phyloP scores from a whole-genome alignment of 1,284 basidiomycete genomes.

The Cryptococcus floricola region DNA sequence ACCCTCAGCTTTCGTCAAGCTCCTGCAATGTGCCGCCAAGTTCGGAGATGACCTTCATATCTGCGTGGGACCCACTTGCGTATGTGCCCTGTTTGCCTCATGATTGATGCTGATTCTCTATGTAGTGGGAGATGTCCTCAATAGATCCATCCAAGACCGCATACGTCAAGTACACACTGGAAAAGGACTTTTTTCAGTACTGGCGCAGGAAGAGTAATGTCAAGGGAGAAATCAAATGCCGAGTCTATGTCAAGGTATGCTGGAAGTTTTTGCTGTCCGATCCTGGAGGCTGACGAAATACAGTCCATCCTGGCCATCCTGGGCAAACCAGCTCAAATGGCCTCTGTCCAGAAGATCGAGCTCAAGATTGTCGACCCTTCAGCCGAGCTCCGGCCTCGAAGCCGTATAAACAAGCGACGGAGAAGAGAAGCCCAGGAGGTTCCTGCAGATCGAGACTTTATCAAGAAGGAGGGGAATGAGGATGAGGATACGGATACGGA shows the following conservation, averaged over 20 bases:
- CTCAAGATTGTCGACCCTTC: constrained; percentile 41
- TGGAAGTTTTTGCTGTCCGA: background rate
- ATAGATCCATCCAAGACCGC: constrained; percentile 47
- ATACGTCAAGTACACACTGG: constrained; percentile 43
- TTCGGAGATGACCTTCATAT: constrained; percentile 49
- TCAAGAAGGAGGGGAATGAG: constrained; percentile 3
- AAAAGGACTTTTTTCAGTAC: constrained; percentile 37
- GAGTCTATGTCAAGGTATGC: constrained; percentile 45
- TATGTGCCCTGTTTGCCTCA: constrained; percentile 12
- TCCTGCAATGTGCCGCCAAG: constrained; percentile 45
- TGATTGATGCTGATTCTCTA: background rate
- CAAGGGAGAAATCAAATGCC: constrained; percentile 36
- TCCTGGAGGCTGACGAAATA: background rate
- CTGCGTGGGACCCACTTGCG: constrained; percentile 33
- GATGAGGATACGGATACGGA: constrained; percentile 26
- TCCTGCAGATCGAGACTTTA: constrained; percentile 5
- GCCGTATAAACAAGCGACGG: constrained; percentile 2
- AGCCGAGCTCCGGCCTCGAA: constrained; percentile 14
- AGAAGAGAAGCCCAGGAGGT: constrained; percentile 8
- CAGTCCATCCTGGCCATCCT: constrained; percentile 47
- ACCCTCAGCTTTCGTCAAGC: constrained; percentile 40
- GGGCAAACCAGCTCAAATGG: constrained; percentile 34
- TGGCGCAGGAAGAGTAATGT: constrained; percentile 24
- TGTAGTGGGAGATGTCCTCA: constrained; percentile 43
- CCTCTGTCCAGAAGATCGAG: constrained; percentile 41